A percentile compares a stretch with the other conserved stretches of the same genome.
Conservation (phyloP, 2,329 filamentous ascomycete genomes). For the Zopfia rhizophila region DNA sequence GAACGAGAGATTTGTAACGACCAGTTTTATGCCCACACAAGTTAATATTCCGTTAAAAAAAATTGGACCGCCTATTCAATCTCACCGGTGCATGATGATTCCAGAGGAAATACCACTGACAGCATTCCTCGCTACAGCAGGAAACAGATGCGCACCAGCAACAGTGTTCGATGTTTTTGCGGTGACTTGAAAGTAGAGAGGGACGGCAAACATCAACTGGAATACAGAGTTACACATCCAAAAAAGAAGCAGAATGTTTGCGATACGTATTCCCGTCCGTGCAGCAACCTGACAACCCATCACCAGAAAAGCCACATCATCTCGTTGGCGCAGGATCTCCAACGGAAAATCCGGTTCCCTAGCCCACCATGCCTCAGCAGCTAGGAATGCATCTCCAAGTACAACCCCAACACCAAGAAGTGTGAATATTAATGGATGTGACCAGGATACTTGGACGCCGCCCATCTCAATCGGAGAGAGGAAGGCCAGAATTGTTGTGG, state of each 20-base stretch:
- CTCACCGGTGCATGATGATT: constrained; percentile 61
- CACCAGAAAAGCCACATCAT: constrained; percentile 65
- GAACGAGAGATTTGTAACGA: constrained; percentile 35
- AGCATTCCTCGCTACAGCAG: constrained; percentile 74
- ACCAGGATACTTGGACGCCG: constrained; percentile 56
- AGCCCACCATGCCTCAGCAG: constrained; percentile 56
- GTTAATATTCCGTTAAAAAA: too few relatives aligned
- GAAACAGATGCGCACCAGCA: constrained; percentile 71
- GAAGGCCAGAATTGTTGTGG: constrained; percentile 54
- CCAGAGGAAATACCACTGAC: constrained; percentile 71
- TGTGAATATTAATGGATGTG: constrained; percentile 42
- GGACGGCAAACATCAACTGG: constrained; percentile 72
- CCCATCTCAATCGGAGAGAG: constrained; percentile 62
- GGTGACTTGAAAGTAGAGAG: constrained; percentile 76
- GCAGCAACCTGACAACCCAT: constrained; percentile 65
- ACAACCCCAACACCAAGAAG: constrained; percentile 45
- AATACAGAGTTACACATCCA: too few relatives aligned
- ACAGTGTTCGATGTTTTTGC: constrained; percentile 65
- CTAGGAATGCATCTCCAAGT: constrained; percentile 36
- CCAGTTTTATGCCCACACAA: constrained; percentile 33
- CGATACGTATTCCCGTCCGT: constrained; percentile 64
- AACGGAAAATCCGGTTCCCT: constrained; percentile 70
- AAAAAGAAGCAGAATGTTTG: constrained; percentile 14
- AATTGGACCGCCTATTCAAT: too few relatives aligned
- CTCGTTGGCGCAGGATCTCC: constrained; percentile 61